These are phyloP conservation scores for Lasiodiplodia citricola DNA, from an alignment of 2,329 filamentous ascomycete species.

Conservation along the genomic window DNA sequence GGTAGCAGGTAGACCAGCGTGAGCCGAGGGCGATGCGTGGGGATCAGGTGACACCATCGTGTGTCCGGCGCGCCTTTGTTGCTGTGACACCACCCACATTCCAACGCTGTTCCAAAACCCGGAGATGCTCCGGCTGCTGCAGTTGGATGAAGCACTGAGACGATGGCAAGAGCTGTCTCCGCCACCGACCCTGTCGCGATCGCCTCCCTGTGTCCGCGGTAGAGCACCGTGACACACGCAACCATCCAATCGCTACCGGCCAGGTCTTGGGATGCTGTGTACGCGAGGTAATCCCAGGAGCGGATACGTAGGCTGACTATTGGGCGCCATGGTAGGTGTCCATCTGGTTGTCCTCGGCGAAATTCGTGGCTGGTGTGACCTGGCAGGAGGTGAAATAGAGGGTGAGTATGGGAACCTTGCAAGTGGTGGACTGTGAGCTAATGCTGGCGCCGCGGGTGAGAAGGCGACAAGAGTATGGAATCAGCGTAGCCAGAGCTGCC, in stretches of 20 bases:
- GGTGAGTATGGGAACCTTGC: conserved; percentile 46
- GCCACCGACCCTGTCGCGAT: too few relatives aligned
- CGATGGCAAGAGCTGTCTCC: too few relatives aligned
- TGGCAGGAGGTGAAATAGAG: conserved; percentile 28
- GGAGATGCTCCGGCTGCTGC: too few relatives aligned
- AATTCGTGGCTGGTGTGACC: conserved; percentile 27
- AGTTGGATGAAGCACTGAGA: too few relatives aligned
- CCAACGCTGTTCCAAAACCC: too few relatives aligned
- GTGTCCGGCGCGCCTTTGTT: too few relatives aligned
- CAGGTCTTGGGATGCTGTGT: conserved; percentile 35
- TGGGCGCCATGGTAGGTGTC: conserved; percentile 34
- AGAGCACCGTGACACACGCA: too few relatives aligned
- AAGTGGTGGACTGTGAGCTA: conserved; percentile 28
- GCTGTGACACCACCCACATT: too few relatives aligned
- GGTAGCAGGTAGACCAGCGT: too few relatives aligned
- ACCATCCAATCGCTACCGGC: conserved; percentile 25
- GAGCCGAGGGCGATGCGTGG: too few relatives aligned
- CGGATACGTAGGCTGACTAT: conserved; percentile 27
- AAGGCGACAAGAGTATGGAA: conserved; percentile 32
- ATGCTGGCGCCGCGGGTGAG: conserved; percentile 30
- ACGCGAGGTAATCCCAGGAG: conserved; percentile 28
- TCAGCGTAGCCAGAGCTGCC: conserved; percentile 33
- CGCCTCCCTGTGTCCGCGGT: too few relatives aligned
- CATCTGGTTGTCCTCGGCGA: conserved; percentile 35
- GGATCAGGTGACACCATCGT: too few relatives aligned